phyloP scores from a whole-genome alignment of 140 eudicot genomes.

The Ambrosia hybrid region DNA sequence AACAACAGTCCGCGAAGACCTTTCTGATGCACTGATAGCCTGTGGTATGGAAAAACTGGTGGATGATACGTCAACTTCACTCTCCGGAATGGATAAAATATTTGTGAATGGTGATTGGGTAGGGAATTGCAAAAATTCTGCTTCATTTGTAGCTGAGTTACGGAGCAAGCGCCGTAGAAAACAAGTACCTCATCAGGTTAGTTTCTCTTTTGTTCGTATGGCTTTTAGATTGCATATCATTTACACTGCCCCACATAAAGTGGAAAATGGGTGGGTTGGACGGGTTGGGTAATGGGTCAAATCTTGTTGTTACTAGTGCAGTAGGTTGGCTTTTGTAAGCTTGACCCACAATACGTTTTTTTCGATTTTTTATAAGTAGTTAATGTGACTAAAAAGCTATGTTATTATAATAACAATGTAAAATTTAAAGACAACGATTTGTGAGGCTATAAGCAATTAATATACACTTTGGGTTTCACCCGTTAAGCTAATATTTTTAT shows the following conservation, averaged over 20 bases:
- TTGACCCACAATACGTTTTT: too few species aligned
- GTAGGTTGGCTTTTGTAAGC: too few species aligned
- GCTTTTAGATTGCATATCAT: background rate
- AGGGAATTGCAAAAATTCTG: constrained; percentile 59
- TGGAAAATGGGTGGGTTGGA: constrained; percentile 1
- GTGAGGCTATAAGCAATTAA: too few species aligned
- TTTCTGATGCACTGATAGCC: constrained; percentile 39
- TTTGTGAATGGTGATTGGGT: constrained; percentile 90
- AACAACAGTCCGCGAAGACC: constrained; percentile 37
- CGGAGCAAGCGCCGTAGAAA: constrained; percentile 61
- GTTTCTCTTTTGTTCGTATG: constrained; percentile 6
- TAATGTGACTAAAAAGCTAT: too few species aligned
- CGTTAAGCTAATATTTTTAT: too few species aligned
- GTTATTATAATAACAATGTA: too few species aligned
- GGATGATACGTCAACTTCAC: constrained; percentile 52
- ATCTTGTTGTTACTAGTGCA: background rate
- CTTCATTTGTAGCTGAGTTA: constrained; percentile 61
- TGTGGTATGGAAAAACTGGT: too few species aligned
- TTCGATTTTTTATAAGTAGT: too few species aligned
- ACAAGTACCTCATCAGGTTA: constrained; percentile 60
- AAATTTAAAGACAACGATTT: too few species aligned
- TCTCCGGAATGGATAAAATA: constrained; percentile 50
- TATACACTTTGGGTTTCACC: background rate
- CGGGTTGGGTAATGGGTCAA: constrained; percentile 9
- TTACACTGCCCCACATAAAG: background rate